phyloP scores from a whole-genome alignment of 768 basidiomycete species.

The Aureoboletus auriporus region DNA sequence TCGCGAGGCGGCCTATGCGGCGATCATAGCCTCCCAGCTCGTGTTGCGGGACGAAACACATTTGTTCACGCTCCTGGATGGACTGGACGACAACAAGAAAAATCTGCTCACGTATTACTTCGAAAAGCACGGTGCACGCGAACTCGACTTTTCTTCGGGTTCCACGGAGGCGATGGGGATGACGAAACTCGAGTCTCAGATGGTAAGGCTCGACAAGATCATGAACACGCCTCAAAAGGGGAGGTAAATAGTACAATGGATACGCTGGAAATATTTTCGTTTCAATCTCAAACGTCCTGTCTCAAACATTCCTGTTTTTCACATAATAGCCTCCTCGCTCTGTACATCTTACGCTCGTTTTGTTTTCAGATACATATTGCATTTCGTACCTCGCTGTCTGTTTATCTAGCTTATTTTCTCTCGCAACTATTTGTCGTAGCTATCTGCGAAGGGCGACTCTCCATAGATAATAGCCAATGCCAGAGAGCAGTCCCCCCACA shows the following conservation, averaged over 20 bases:
- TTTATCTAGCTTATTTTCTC: constrained; percentile 8
- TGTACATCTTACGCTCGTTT: constrained; percentile 13
- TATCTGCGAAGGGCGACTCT: constrained; percentile 27
- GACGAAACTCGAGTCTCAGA: constrained; percentile 74
- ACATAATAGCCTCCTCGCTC: background rate
- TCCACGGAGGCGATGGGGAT: constrained; percentile 42
- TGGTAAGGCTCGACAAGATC: constrained; percentile 73
- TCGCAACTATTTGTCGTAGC: background rate
- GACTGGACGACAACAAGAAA: constrained; percentile 86
- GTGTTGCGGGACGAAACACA: constrained; percentile 81
- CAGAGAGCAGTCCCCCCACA: constrained; percentile 62
- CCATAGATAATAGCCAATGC: constrained; percentile 49
- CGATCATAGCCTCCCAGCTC: constrained; percentile 80
- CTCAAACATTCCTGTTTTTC: constrained; percentile 1
- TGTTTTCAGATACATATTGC: constrained; percentile 11
- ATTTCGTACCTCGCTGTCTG: constrained; percentile 9
- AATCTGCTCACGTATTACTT: constrained; percentile 86
- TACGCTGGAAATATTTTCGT: background rate
- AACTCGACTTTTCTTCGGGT: constrained; percentile 32
- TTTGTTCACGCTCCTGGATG: constrained; percentile 75
- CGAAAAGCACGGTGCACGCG: constrained; percentile 79
- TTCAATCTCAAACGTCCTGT: background rate
- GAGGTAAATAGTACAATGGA: constrained; percentile 10
- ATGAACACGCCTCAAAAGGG: constrained; percentile 64
- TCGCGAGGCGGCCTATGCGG: constrained; percentile 77